These are phyloP conservation scores for Fraxinus nigra DNA, from an alignment of 305 asterid species.

Conservation along the genomic window DNA sequence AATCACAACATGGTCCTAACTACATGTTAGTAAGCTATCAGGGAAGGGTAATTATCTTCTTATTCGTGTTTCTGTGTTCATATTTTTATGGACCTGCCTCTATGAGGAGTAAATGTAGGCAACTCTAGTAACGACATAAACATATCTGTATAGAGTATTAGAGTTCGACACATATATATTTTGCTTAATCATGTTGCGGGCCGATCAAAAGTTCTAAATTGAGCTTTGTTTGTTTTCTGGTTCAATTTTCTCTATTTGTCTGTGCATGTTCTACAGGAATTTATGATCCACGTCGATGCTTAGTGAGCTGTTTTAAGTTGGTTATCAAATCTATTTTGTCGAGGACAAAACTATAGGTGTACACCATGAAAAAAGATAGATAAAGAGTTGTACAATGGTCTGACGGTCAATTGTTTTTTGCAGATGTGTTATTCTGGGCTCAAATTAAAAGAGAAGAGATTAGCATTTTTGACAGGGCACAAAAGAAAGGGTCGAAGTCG, in stretches of 20 bases:
- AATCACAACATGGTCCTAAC: neutral
- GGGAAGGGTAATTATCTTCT: neutral
- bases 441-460: conserved; percentile 44
- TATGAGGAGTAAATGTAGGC: neutral
- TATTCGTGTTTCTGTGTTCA: neutral
- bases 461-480: conserved; percentile 30
- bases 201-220: neutral
- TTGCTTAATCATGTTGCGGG: neutral
- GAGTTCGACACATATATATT: neutral
- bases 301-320: neutral
- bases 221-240: neutral
- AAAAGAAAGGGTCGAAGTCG: conserved; percentile 21
- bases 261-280: neutral
- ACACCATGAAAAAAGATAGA: neutral
- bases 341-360: neutral
- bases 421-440: conserved; percentile 42
- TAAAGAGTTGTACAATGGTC: neutral
- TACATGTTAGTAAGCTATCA: neutral
- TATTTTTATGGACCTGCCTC: neutral
- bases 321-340: neutral
- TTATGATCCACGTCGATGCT: neutral
- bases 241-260: neutral
- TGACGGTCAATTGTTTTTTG: conserved; percentile 22
- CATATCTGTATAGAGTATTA: neutral
- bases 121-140: neutral